Conservation (phyloP, 2,329 filamentous ascomycete genomes). For the Colletotrichum viniferum region DNA sequence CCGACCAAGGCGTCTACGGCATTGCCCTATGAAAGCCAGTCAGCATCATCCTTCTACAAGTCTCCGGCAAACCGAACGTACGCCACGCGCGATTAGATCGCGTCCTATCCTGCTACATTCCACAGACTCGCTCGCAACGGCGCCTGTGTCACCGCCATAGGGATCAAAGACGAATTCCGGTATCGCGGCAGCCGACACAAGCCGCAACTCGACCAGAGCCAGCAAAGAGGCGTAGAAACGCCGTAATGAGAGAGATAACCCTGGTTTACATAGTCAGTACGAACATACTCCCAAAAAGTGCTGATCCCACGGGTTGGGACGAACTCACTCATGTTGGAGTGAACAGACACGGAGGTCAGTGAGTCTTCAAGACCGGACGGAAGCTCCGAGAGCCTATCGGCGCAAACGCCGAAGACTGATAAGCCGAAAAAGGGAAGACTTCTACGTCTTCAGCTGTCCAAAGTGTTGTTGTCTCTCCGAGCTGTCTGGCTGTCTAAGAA, state of each 20-base stretch:
- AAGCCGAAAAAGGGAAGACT: background rate
- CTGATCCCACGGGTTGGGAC: background rate
- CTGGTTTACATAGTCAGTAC: background rate
- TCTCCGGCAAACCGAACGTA: constrained; percentile 31
- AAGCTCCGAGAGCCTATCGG: constrained; percentile 6
- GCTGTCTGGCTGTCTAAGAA: background rate
- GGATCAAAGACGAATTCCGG: constrained; percentile 25
- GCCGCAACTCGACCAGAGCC: background rate
- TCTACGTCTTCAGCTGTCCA: background rate
- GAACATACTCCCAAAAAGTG: background rate
- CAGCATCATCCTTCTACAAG: background rate
- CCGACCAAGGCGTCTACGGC: constrained; percentile 79
- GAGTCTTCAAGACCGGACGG: constrained; percentile 7
- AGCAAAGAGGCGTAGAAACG: background rate
- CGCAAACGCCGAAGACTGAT: constrained; percentile 1
- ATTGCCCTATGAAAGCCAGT: constrained; percentile 58
- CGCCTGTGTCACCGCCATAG: constrained; percentile 48
- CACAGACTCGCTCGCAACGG: constrained; percentile 71
- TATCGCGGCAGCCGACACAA: background rate
- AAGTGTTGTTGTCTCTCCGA: background rate
- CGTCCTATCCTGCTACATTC: constrained; percentile 74
- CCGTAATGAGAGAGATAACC: background rate
- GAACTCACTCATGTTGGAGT: constrained; percentile 17
- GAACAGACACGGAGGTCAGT: background rate
- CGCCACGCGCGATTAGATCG: constrained; percentile 60